Base-by-base conservation (phyloP, 2,329 filamentous ascomycete species). In the Aspergillus sp. region DNA sequence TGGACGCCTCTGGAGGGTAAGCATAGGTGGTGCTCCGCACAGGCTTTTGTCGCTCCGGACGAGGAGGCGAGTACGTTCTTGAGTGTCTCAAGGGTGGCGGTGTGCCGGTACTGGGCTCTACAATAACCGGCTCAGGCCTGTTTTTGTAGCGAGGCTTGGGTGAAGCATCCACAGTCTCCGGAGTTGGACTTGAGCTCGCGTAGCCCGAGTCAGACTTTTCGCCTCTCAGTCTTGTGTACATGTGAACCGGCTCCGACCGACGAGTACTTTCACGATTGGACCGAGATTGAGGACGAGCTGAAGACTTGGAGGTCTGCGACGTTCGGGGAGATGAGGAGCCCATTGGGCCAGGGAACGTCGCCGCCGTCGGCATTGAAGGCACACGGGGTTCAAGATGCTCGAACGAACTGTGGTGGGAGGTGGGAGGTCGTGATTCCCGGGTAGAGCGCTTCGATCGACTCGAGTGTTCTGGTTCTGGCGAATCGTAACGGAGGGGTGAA, bases 121-220 rank as follows among this genome's bases (percentile, higher is more conserved):
- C 63, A 17, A 68, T 44, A 17, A 69, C 58, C 8, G 63, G 58
- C 17, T 72, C 66, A 13, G 63, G 59, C 18, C 67, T 55, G 32
- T 72, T 65, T 57, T 66, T 72, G 62, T 74, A 75, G 47, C 70
- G 73, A 7, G 68, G 55, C 61, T 73, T 74, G n/a, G 73, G 66
- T 2, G 71, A 71, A 55, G 66, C 67, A 38, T 70, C 66, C 7
- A 68, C 69, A 4, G 63, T 72, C 39, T 79, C 76, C 2, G 76
- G 76, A 1, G 75, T 78, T 20, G 54, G 54, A 36, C 70, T 71
- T 9, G 78, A 75, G 61, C 75, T 79, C 5, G 75, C 78, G 56
- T 79, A 78, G 3, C 76, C 76, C 3, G 77, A 79, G 55, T 80
- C 78, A 30, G 74, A 68, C 42, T 69, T 68, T 32, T 77, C 71